Percentiles rank a stretch among this genome's conserved stretches.
phyloP scores from a whole-genome alignment of 2,329 filamentous ascomycete species.

The Aspergillus calidoustus region DNA sequence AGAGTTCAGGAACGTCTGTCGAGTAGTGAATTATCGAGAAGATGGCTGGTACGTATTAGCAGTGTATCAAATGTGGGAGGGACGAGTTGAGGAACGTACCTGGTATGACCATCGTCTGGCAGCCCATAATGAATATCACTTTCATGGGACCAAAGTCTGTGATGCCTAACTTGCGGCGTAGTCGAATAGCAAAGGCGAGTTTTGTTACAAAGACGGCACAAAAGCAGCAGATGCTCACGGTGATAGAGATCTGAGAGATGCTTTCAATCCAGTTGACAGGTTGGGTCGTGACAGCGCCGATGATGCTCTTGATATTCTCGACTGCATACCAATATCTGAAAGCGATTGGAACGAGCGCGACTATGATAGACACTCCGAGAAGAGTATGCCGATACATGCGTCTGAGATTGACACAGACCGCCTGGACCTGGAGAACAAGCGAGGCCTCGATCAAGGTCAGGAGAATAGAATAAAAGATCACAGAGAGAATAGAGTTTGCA shows the following conservation, averaged over 20 bases:
- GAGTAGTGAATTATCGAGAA: constrained; percentile 64
- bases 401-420: constrained; percentile 61
- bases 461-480: constrained; percentile 58
- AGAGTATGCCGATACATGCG: constrained; percentile 51
- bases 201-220: constrained; percentile 66
- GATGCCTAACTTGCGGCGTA: constrained; percentile 61
- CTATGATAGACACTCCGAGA: constrained; percentile 51
- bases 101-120: constrained; percentile 68
- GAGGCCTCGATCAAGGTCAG: constrained; percentile 61
- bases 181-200: constrained; percentile 61
- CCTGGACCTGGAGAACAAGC: constrained; percentile 65
- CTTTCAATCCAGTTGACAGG: constrained; percentile 47
- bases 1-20: constrained; percentile 56
- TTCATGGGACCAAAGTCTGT: constrained; percentile 68
- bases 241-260: constrained; percentile 56
- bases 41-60: constrained; percentile 51
- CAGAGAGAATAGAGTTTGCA: constrained; percentile 53
- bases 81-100: constrained; percentile 44
- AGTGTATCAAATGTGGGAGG: background rate
- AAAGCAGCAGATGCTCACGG: constrained; percentile 65
- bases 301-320: constrained; percentile 51
- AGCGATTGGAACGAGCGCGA: constrained; percentile 57
- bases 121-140: constrained; percentile 70
- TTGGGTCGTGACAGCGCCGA: constrained; percentile 33
- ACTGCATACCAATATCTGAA: constrained; percentile 60